Percentiles rank a stretch among this genome's conserved stretches.
Conservation (phyloP, 2,329 filamentous ascomycete species). For the Colletotrichum chrysophilum region DNA sequence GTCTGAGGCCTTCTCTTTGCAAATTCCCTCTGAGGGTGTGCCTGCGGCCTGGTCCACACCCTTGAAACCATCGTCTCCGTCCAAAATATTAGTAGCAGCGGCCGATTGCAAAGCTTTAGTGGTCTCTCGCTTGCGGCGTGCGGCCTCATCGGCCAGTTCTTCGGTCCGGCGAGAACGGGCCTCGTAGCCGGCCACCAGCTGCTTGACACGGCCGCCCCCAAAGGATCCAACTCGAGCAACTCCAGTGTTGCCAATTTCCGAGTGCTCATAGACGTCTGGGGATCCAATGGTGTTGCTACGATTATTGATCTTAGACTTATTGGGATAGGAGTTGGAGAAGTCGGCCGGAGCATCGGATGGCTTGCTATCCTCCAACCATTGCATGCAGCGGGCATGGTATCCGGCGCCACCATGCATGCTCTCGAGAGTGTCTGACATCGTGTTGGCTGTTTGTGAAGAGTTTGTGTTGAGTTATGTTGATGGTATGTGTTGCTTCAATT, state of each 20-base stretch:
- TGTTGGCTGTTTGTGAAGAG: not conserved
- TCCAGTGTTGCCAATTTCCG: not conserved
- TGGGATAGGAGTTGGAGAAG: not conserved
- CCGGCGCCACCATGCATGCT: not conserved
- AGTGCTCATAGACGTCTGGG: not conserved
- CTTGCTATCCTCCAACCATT: not conserved
- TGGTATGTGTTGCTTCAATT: not conserved
- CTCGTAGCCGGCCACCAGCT: constrained; percentile 5
- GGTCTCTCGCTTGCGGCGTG: not conserved
- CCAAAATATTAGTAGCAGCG: not conserved
- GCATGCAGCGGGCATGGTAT: not conserved
- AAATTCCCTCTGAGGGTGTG: not conserved
- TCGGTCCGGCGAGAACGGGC: not conserved
- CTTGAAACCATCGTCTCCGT: not conserved
- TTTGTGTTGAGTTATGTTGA: not conserved
- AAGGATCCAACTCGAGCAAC: not conserved
- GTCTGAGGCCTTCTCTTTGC: not conserved
- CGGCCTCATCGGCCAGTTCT: not conserved
- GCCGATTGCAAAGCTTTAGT: not conserved
- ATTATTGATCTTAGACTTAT: not conserved
- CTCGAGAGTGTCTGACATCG: not conserved
- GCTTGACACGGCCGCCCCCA: not conserved
- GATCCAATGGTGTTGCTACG: not conserved
- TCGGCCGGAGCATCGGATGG: not conserved
- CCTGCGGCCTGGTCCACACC: not conserved